phyloP scores from a whole-genome alignment of 257 asterid genomes.

The Solanum rostratum region DNA sequence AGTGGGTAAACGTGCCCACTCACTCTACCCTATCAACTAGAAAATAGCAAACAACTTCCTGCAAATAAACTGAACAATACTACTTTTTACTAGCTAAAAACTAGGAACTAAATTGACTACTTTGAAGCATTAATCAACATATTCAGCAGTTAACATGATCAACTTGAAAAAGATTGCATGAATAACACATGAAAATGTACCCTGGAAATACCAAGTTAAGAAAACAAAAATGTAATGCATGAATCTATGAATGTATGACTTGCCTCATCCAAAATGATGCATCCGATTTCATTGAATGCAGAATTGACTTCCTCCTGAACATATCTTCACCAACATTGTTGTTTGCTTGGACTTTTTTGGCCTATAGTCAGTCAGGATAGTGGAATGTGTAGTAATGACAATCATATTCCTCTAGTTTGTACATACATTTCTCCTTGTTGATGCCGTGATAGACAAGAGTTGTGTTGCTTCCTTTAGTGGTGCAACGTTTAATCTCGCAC shows the following conservation, averaged over 20 bases:
- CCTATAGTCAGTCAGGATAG: constrained; percentile 64
- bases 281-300: constrained; percentile 71
- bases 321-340: constrained; percentile 27
- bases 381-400: constrained; percentile 74
- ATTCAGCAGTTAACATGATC: no score
- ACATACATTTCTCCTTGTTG: constrained; percentile 34
- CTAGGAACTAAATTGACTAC: no score
- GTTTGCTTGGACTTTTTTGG: constrained; percentile 54
- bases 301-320: constrained; percentile 31
- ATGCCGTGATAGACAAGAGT: constrained; percentile 76
- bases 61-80: no score
- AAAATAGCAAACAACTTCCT: no score
- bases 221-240: neutral
- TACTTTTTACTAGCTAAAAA: no score
- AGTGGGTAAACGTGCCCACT: no score
- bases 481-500: constrained; percentile 54
- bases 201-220: neutral
- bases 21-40: no score
- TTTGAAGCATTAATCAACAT: no score
- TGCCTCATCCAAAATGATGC: constrained; percentile 80
- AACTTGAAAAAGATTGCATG: no score
- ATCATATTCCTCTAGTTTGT: constrained; percentile 54
- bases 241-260: neutral
- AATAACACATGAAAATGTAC: no score
- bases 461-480: constrained; percentile 56